Evolutionary conservation across 306 rosid species (phyloP), one percentile per base, ranked within the genome.

Genomic region (Malus asiatica): DNA sequence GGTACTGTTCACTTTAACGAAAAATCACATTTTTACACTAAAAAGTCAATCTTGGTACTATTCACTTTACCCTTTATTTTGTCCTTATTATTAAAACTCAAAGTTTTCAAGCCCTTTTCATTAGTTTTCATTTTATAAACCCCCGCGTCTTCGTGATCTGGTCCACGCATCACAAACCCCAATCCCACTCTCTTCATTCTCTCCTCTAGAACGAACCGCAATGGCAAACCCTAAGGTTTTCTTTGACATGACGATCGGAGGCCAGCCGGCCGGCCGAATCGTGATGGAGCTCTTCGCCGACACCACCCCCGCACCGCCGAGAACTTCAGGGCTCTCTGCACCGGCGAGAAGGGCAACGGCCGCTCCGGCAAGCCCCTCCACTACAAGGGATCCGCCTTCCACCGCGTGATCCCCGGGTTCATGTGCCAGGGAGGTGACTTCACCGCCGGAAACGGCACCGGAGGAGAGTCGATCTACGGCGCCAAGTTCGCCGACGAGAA

Each of bases 341-440:
- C 96, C 23, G 96, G 98, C 62, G 98, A 93, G 93, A 93, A 91
- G 77, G 98, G 98, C 12, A 15, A 0, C 7, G 98, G 97, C 11
- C 84, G 87, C n/a, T 51, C 81, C 79, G 93, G 97, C 13, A 91
- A 91, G 79, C 94, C 94, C 0, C 91, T 93, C 62, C 98, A 93
- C 86, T 93, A 8, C 97, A 93, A 88, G 78, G 97, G 96, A 1
- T 93, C 98, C 0, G 0, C 81, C 61, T 93, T 93, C 84, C 98
- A 93, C 87, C 97, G 98, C 3, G 98, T 93, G 89, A 93, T 93
- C 81, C 97, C 98, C 0, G 78, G 68, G 7, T 93, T 94, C 87
- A 94, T 94, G 96, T 92, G 98, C 76, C 97, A 95, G 88, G 97
- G 97, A 1, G 98, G 97, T 0, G 97, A 95, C 77, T 92, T 95